These are phyloP conservation scores for Fraxinus excelsior DNA, from an alignment of 257 asterid genomes.

Conservation along the genomic window DNA sequence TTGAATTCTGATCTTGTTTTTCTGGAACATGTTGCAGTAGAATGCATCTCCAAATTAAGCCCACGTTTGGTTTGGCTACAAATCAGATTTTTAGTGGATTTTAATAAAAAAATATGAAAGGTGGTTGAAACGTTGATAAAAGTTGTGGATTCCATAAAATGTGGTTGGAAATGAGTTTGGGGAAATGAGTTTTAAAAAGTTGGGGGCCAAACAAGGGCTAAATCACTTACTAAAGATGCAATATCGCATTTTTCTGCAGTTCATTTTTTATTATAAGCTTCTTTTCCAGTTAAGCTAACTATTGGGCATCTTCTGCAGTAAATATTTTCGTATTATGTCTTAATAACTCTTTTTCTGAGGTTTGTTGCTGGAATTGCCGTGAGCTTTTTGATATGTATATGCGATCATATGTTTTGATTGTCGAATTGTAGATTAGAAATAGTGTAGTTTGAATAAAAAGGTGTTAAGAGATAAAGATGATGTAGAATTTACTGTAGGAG, in stretches of 20 bases:
- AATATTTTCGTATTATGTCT: neutral
- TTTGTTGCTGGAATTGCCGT: neutral
- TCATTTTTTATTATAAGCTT: neutral
- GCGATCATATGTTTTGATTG: neutral
- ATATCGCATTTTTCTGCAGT: neutral
- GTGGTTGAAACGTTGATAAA: too few species aligned
- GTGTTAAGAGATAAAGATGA: neutral
- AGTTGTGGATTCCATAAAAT: too few species aligned
- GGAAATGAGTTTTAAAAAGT: too few species aligned
- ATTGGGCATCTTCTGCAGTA: too few species aligned
- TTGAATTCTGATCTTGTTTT: neutral
- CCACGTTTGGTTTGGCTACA: too few species aligned
- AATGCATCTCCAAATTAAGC: neutral
- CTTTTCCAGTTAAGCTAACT: neutral
- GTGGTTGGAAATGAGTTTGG: too few species aligned
- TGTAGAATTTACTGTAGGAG: neutral
- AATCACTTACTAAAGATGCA: neutral
- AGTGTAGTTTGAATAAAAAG: neutral
- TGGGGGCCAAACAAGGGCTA: too few species aligned
- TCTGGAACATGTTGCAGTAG: neutral
- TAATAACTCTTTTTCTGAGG: constrained; percentile 2
- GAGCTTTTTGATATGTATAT: too few species aligned
- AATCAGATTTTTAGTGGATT: too few species aligned
- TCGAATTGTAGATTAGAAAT: neutral
- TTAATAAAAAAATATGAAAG: too few species aligned